These are phyloP conservation scores for Eucalyptus shirleyi DNA, from an alignment of 345 rosid genomes.

Conservation along the genomic window DNA sequence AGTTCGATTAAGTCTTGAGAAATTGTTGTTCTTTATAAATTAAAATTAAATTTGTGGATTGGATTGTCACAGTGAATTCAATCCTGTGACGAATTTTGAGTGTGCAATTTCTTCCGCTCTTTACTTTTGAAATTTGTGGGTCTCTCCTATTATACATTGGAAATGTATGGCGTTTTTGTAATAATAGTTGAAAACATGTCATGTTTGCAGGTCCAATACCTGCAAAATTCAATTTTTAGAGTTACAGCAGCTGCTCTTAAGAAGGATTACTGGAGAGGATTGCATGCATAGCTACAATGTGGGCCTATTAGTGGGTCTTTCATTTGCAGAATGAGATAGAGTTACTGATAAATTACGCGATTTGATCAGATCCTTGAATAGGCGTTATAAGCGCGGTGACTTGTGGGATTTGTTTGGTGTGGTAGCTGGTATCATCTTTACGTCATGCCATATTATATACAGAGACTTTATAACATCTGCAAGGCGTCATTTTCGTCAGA, in stretches of 20 bases:
- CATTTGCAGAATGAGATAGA: not conserved
- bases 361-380: not conserved
- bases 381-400: conserved; percentile 17
- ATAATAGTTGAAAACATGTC: not conserved
- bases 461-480: conserved; percentile 85
- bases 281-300: not conserved
- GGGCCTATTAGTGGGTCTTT: not conserved
- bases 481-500: conserved; percentile 58
- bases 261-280: not conserved
- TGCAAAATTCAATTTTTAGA: not conserved
- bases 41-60: not conserved
- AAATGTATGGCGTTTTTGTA: not conserved
- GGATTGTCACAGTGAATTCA: not conserved
- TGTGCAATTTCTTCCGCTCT: not conserved
- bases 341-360: not conserved
- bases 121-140: not conserved
- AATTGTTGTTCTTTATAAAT: not conserved
- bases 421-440: conserved; percentile 17
- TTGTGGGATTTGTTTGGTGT: not conserved
- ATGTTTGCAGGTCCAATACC: not conserved
- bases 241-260: not conserved
- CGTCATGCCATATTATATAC: conserved; percentile 69
- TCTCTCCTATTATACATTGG: not conserved
- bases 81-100: not conserved
- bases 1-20: not conserved